These are phyloP conservation scores for Pluteus cervinus DNA, from an alignment of 768 basidiomycete species.

Conservation along the genomic window DNA sequence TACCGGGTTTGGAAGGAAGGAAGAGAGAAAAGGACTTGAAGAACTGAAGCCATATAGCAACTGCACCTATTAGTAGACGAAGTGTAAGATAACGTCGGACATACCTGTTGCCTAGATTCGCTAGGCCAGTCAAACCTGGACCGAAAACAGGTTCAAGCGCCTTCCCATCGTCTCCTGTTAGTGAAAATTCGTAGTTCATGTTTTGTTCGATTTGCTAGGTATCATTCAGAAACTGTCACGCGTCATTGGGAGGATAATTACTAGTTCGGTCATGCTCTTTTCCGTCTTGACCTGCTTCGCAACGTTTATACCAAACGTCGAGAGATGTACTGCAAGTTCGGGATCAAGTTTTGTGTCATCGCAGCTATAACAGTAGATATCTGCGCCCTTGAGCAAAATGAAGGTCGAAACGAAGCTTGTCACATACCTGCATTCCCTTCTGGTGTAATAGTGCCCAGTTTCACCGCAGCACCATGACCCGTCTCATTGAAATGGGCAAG, in stretches of 20 bases:
- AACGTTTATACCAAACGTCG: constrained; percentile 84
- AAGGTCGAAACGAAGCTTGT: background rate
- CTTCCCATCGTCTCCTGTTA: constrained; percentile 81
- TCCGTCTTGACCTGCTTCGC: constrained; percentile 82
- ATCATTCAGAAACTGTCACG: background rate
- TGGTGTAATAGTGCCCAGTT: constrained; percentile 93
- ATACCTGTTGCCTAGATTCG: constrained; percentile 87
- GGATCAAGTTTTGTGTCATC: constrained; percentile 80
- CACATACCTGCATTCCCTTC: constrained; percentile 82
- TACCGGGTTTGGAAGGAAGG: constrained; percentile 74
- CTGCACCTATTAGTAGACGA: constrained; percentile 28
- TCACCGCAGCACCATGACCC: constrained; percentile 79
- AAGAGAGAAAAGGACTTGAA: constrained; percentile 84
- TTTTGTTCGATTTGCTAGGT: constrained; percentile 92
- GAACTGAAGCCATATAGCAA: constrained; percentile 95
- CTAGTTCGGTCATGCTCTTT: constrained; percentile 94
- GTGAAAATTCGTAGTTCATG: constrained; percentile 87
- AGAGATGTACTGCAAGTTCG: constrained; percentile 64
- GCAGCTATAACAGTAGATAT: constrained; percentile 92
- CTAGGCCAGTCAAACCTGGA: constrained; percentile 79
- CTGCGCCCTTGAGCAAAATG: constrained; percentile 33
- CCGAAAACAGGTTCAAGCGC: constrained; percentile 88
- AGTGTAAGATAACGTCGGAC: background rate
- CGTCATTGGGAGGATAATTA: constrained; percentile 23
- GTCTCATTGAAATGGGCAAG: constrained; percentile 69